These are phyloP conservation scores for Bertia moriformis DNA, from an alignment of 2,329 filamentous ascomycete species.

Conservation along the genomic window DNA sequence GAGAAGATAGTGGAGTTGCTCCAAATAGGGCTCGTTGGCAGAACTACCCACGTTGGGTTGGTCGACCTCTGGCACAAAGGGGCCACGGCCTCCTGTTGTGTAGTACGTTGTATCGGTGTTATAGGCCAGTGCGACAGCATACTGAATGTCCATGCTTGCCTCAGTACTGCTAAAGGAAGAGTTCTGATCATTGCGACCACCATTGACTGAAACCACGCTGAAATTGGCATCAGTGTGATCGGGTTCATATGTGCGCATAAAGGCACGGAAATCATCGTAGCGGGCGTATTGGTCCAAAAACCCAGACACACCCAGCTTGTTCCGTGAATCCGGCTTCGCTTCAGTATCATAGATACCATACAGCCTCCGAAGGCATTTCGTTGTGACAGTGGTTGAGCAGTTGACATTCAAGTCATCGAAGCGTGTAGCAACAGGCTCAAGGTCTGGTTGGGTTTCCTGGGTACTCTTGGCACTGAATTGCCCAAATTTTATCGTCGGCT, in stretches of 20 bases:
- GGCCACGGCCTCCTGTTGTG: conserved; percentile 37
- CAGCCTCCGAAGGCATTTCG: conserved; percentile 29
- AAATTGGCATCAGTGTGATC: conserved; percentile 36
- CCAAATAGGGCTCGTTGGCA: conserved; percentile 40
- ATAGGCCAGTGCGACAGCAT: conserved; percentile 33
- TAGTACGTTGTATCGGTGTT: conserved; percentile 34
- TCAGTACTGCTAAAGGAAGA: conserved; percentile 25
- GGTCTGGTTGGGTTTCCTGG: too few relatives aligned
- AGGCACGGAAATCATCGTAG: conserved; percentile 31
- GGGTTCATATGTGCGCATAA: conserved; percentile 33
- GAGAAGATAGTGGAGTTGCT: conserved; percentile 34
- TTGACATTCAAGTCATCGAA: conserved; percentile 3
- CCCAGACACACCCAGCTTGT: conserved; percentile 26
- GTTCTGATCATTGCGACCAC: conserved; percentile 33
- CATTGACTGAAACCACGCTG: conserved; percentile 37
- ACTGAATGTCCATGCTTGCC: conserved; percentile 43
- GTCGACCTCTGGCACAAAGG: conserved; percentile 29
- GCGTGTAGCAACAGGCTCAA: conserved; percentile 6
- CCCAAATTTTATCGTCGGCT: conserved; percentile 51
- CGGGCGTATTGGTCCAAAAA: conserved; percentile 33
- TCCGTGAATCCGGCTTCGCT: conserved; percentile 15
- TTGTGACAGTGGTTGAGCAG: conserved; percentile 18
- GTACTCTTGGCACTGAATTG: neutral
- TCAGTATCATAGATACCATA: conserved; percentile 29
- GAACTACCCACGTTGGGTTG: conserved; percentile 15